A percentile compares a stretch with the other conserved stretches of the same genome.
Conservation (phyloP, 2,329 filamentous ascomycete species). For the Gnomoniopsis smithogilvyi region DNA sequence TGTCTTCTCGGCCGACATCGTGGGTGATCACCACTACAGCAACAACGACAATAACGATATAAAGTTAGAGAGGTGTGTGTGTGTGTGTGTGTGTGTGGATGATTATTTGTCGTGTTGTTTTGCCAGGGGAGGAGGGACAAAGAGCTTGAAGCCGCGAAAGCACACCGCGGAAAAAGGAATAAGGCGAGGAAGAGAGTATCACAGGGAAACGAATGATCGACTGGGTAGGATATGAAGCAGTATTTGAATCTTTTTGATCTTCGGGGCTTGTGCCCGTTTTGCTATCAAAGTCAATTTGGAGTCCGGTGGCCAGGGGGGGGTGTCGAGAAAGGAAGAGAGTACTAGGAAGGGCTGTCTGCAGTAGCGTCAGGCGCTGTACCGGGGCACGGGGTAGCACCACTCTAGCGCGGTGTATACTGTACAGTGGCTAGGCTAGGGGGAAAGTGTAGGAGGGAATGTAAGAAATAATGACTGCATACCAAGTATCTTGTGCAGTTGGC, state of each 20-base stretch:
- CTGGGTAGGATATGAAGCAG: background rate
- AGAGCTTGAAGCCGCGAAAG: background rate
- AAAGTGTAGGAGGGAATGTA: background rate
- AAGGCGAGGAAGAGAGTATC: background rate
- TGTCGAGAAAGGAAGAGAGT: background rate
- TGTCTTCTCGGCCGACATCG: conserved; percentile 13
- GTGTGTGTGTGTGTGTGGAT: background rate
- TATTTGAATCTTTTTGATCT: background rate
- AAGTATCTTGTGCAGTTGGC: background rate
- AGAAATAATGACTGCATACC: too few species aligned
- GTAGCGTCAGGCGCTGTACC: background rate
- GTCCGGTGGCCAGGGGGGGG: background rate
- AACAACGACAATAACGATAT: background rate
- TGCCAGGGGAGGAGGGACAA: too few species aligned
- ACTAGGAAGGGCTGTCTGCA: background rate
- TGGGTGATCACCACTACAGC: background rate
- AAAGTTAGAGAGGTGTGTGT: background rate
- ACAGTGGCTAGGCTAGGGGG: too few species aligned
- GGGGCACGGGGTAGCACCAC: background rate
- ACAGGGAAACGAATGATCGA: too few species aligned
- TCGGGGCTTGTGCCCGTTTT: background rate
- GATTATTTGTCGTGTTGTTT: background rate
- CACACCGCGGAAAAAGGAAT: background rate
- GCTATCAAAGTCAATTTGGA: background rate
- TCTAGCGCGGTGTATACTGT: too few species aligned